These are phyloP conservation scores for Aspergillus ostianus DNA, from an alignment of 495 filamentous ascomycete genomes.

Conservation along the genomic window DNA sequence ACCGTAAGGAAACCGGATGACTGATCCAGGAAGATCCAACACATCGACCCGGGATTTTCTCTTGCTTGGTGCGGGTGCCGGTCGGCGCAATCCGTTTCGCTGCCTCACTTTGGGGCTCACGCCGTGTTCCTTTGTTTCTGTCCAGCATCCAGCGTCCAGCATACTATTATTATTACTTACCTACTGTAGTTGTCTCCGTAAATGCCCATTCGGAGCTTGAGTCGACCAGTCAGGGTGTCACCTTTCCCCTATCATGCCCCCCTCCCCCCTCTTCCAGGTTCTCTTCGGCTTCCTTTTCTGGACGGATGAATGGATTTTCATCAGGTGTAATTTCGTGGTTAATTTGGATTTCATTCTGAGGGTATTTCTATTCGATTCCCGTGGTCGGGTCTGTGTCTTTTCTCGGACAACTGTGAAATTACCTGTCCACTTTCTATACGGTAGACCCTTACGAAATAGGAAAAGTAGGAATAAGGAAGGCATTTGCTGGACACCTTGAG, in stretches of 20 bases:
- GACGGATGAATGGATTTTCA: background rate
- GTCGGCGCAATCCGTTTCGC: slow-evolving; percentile 44
- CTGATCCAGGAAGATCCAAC: slow-evolving; percentile 16
- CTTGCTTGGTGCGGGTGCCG: slow-evolving; percentile 24
- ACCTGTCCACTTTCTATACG: background rate
- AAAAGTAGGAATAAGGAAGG: no score
- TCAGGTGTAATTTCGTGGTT: background rate
- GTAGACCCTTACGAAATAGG: background rate
- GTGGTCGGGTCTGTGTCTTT: background rate
- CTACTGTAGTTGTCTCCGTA: background rate
- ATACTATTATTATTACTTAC: slow-evolving; percentile 1
- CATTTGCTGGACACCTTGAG: no score
- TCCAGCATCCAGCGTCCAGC: slow-evolving; percentile 1
- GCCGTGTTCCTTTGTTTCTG: slow-evolving; percentile 7
- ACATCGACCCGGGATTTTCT: slow-evolving; percentile 6
- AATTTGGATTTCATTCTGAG: background rate
- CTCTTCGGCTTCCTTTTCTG: background rate
- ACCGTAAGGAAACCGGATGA: slow-evolving; percentile 11
- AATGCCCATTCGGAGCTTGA: slow-evolving; percentile 5
- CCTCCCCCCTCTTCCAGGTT: background rate
- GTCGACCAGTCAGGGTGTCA: slow-evolving; percentile 22
- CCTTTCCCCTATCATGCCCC: slow-evolving; percentile 10
- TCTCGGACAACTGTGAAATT: slow-evolving; percentile 3
- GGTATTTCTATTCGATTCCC: background rate
- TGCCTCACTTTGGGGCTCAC: slow-evolving; percentile 42